These are phyloP conservation scores for Ceriops decandra DNA, from an alignment of 345 rosid genomes.

Conservation along the genomic window DNA sequence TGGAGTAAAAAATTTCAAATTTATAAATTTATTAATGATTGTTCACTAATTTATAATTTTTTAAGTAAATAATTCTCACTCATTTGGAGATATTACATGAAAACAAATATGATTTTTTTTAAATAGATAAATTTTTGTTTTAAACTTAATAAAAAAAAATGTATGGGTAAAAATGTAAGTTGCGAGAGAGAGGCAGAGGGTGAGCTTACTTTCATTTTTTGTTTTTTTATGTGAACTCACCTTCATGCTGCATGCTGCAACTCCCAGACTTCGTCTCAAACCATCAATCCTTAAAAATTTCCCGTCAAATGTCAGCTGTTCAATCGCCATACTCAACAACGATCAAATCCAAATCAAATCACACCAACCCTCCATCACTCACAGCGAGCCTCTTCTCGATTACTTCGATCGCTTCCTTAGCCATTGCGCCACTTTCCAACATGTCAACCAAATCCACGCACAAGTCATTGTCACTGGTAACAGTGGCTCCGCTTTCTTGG, in stretches of 20 bases:
- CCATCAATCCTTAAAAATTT: conserved; percentile 8
- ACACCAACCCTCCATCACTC: conserved; percentile 12
- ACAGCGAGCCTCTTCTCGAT: conserved; percentile 23
- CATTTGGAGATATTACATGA: too few species aligned
- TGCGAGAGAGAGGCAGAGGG: too few species aligned
- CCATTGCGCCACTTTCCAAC: conserved; percentile 29
- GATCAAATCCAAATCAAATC: conserved; percentile 6
- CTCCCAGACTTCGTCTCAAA: neutral
- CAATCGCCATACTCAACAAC: conserved; percentile 5
- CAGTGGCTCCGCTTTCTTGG: conserved; percentile 43
- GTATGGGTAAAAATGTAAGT: too few species aligned
- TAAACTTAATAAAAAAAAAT: too few species aligned
- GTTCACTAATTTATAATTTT: too few species aligned
- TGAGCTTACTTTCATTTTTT: neutral
- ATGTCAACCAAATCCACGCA: conserved; percentile 42
- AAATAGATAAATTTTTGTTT: too few species aligned
- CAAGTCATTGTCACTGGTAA: conserved; percentile 34
- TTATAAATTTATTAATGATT: too few species aligned
- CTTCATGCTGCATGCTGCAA: conserved; percentile 11
- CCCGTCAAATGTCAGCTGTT: conserved; percentile 13
- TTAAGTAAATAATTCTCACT: too few species aligned
- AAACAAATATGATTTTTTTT: too few species aligned
- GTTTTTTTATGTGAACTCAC: neutral
- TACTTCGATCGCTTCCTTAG: conserved; percentile 40
- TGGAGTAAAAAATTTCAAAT: too few species aligned